These are phyloP conservation scores for Coemansia sp. DNA, from an alignment of 192 early-diverging fungal genomes.

Conservation along the genomic window DNA sequence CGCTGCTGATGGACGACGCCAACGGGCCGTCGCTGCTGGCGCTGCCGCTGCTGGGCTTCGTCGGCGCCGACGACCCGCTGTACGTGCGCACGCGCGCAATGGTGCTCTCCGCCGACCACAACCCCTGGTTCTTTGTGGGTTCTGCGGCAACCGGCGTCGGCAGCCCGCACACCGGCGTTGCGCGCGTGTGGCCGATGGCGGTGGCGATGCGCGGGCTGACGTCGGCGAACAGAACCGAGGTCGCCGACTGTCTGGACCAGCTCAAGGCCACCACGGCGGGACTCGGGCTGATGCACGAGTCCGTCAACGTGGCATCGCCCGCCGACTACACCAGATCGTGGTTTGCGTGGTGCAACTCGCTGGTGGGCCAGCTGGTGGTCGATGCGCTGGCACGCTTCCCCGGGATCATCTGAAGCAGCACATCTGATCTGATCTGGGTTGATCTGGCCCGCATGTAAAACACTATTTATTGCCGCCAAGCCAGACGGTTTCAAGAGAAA, in stretches of 20 bases:
- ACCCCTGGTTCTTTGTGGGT: conserved; percentile 68
- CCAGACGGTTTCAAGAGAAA: too few species aligned
- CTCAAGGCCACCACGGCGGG: conserved; percentile 56
- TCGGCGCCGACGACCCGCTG: conserved; percentile 44
- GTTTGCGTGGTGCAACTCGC: conserved; percentile 53
- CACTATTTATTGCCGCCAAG: too few species aligned
- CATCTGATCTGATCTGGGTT: not conserved
- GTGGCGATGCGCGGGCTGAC: conserved; percentile 59
- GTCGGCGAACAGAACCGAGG: conserved; percentile 51
- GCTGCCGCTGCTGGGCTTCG: conserved; percentile 64
- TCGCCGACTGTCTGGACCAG: conserved; percentile 58
- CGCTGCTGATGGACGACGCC: conserved; percentile 70
- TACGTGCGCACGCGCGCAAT: conserved; percentile 63
- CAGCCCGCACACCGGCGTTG: conserved; percentile 61
- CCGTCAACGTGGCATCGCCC: conserved; percentile 53
- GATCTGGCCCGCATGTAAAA: not conserved
- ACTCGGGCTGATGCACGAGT: conserved; percentile 68
- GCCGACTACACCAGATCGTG: conserved; percentile 40
- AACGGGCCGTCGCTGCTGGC: conserved; percentile 66
- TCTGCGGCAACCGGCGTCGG: conserved; percentile 58
- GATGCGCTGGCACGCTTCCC: conserved; percentile 40
- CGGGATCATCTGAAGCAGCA: conserved; percentile 26
- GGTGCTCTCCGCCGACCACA: conserved; percentile 59
- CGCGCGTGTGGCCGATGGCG: conserved; percentile 72
- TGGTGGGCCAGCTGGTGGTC: conserved; percentile 38